Evolutionary conservation across 2,329 filamentous ascomycete genomes (phyloP), one percentile per base, ranked within the genome.

Genomic region (Mariannaea sp.): DNA sequence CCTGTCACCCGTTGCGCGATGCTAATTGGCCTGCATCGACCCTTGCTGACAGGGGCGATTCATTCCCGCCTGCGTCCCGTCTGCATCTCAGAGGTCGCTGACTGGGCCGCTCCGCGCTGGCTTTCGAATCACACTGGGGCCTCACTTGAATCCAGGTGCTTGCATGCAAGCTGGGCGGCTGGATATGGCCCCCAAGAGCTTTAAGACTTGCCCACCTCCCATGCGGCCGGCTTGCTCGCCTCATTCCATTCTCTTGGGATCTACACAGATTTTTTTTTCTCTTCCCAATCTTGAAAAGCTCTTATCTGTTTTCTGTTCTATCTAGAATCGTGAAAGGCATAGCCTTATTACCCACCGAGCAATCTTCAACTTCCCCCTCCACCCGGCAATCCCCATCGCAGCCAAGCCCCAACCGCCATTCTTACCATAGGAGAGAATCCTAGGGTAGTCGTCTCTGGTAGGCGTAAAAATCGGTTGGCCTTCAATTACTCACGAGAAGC

Each of bases 101-200:
- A 68, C 64, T 68, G 66, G 66, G 59, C 55, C 54, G 47, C 43
- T 56, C 59, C 53, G 57, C 64, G 57, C 56, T 54, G 54, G 20
- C 36, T 47, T 46, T 35, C 49, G 55, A 64, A 67, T 67, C 65
- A 67, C 65, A 67, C 65, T 51, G 54, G 63, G 59, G 54, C 47
- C 29, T 50, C 40, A 38, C 52, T 59, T 44, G 33, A 40, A 47
- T 40, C 41, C 48, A 53, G 57, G 56, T 55, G 58, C 56, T 55
- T 51, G 51, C 57, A 60, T 60, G 51, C 53, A 54, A 36, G 58
- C 55, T 55, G 56, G 65, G 65, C 63, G 65, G 60, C 59, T 68
- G 58, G 56, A 47, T 47, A 56, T 56, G 48, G 55, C 55, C 56
- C 53, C 55, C 57, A 55, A 39, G 51, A 36, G 58, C 61, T 51